Evolutionary conservation across 768 basidiomycete genomes (phyloP), one percentile per base, ranked within the genome.

Genomic region (Suillus bovinus): DNA sequence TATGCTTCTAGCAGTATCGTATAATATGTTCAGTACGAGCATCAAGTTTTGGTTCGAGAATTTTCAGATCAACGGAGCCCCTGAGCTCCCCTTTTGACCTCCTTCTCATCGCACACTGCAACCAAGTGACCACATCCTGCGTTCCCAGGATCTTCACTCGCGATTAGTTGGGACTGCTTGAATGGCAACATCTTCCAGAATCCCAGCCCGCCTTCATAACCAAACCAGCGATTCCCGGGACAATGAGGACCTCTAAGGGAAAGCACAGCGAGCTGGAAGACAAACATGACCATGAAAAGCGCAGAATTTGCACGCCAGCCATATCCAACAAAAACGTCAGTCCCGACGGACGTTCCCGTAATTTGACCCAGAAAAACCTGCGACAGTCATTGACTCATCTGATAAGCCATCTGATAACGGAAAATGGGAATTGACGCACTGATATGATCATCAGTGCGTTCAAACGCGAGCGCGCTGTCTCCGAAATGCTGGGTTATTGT

Each of bases 201-300:
- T 29, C 2, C 70, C 20, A 80, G 60, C 11, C 86, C 86, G 22
- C 86, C 86, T 67, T 86, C 79, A 66, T 83, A 88, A 20, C 88
- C 86, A 69, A 88, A 77, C 87, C 87, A 88, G 42, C 68, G 65
- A 54, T 63, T 60, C 58, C 79, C 71, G 44, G 67, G 61, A 61
- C 71, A 75, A 59, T 73, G 65, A 16, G 80, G 80, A 0, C 80
- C 80, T 39, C 79, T 70, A 17, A 73, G 66, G n/a, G 76, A 61
- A 16, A 80, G 72, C 9, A 80, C 60, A 7, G 75, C 24, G 1
- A 81, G 24, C 20, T 72, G 72, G 54, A 74, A 73, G 2, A 71
- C 75, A n/a, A 75, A 68, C 41, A 76, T 73, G 2, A 69, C 78
- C 47, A 80, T 65, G n/a, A 72, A 75, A 9, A 77, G 63, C 10